Percentiles rank a stretch among this genome's conserved stretches.
Evolutionary conservation across 495 filamentous ascomycete genomes (phyloP).

Genomic region (Entonaema liquescens): DNA sequence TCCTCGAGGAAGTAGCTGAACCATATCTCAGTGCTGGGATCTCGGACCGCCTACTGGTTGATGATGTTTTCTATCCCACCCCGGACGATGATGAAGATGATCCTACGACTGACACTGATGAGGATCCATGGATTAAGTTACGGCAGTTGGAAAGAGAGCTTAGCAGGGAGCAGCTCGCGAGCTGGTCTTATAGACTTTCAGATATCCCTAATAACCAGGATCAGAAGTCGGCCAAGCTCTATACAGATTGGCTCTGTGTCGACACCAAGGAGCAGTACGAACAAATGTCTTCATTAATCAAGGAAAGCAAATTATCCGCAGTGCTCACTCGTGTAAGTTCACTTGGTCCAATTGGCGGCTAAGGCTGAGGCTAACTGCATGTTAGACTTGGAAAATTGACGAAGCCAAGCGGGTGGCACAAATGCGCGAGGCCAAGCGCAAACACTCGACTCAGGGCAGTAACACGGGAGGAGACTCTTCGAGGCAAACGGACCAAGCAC

Average conservation of each 20-base stretch:
- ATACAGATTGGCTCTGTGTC: constrained; percentile 6
- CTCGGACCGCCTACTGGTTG: not conserved
- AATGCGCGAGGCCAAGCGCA: not conserved
- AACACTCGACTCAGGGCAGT: not conserved
- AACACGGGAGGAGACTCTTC: not conserved
- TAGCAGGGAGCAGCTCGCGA: constrained; percentile 8
- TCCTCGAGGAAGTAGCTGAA: constrained; percentile 21
- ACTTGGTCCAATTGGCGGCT: not conserved
- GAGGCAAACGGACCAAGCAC: not conserved
- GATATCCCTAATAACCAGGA: constrained; percentile 4
- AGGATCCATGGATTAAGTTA: not conserved
- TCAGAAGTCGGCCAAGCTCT: constrained; percentile 10
- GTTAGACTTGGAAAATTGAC: constrained; percentile 16
- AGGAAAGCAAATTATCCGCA: not conserved
- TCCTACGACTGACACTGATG: not conserved
- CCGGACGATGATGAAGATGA: not conserved
- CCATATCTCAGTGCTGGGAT: constrained; percentile 2
- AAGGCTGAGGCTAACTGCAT: not conserved
- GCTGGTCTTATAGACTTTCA: constrained; percentile 26
- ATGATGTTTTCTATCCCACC: not conserved
- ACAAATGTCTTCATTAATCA: constrained; percentile 11
- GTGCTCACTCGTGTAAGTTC: constrained; percentile 21
- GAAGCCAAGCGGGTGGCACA: constrained; percentile 2
- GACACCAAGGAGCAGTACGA: constrained; percentile 18
- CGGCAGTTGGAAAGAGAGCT: not conserved